Percentiles rank a stretch among this genome's conserved stretches.
Conservation (phyloP, 2,329 filamentous ascomycete species). For the Exophiala bonariae region DNA sequence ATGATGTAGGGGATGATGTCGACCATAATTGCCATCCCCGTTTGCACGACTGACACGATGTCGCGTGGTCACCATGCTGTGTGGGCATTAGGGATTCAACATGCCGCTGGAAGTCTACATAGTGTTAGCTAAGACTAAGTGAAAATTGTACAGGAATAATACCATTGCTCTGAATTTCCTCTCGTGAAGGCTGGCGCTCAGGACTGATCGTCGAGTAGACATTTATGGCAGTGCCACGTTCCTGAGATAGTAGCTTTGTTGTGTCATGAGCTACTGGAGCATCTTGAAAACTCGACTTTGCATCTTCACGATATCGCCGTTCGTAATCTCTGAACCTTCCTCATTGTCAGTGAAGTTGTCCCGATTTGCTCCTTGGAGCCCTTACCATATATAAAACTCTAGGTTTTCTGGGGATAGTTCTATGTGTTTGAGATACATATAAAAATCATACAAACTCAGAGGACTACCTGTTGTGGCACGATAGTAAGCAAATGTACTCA, state of each 20-base stretch:
- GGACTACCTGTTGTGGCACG: constrained; percentile 12
- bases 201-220: too few species aligned
- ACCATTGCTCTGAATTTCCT: too few species aligned
- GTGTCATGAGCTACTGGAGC: too few species aligned
- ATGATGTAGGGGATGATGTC: constrained; percentile 1
- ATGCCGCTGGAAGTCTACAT: constrained; percentile 11
- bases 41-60: constrained; percentile 5
- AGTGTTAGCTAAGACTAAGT: constrained; percentile 5
- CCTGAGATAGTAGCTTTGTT: too few species aligned
- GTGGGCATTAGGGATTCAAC: constrained; percentile 8
- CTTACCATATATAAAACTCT: constrained; percentile 22
- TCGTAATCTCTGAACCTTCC: constrained; percentile 21
- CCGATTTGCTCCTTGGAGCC: neutral
- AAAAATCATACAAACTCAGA: constrained; percentile 21
- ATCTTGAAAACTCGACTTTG: too few species aligned
- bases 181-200: too few species aligned
- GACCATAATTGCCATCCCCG: constrained; percentile 10
- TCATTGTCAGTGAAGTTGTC: neutral
- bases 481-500: neutral
- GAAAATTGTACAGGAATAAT: neutral
- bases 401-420: constrained; percentile 20
- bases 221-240: too few species aligned
- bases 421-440: constrained; percentile 25
- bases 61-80: neutral
- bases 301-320: constrained; percentile 7